A percentile compares a stretch with the other conserved stretches of the same genome.
phyloP scores from a whole-genome alignment of 805 yeast species.

The Myxozyma mucilagina region DNA sequence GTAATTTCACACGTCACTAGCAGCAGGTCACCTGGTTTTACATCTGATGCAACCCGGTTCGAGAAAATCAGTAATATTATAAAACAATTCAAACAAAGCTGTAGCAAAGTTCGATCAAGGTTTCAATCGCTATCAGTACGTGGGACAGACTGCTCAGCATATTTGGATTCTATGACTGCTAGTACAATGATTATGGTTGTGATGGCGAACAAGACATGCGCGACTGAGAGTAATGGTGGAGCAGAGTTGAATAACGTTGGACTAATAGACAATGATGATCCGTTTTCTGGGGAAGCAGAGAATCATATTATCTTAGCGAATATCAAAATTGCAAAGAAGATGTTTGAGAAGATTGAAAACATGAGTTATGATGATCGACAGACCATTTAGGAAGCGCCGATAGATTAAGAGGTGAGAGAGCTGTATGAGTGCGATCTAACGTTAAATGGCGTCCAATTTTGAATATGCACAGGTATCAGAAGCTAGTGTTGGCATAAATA shows the following conservation, averaged over 20 bases:
- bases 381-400: neutral
- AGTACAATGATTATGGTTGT: conserved; percentile 50
- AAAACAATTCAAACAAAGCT: conserved; percentile 91
- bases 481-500: neutral
- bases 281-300: conserved; percentile 35
- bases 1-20: conserved; percentile 58
- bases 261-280: conserved; percentile 27
- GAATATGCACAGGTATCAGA: too few relatives aligned
- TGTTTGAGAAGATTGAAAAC: conserved; percentile 45
- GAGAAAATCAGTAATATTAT: conserved; percentile 92
- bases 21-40: conserved; percentile 13
- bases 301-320: conserved; percentile 42
- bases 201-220: conserved; percentile 38
- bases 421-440: too few relatives aligned
- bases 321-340: conserved; percentile 42
- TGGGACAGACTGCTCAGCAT: conserved; percentile 47
- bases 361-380: conserved; percentile 12
- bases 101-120: conserved; percentile 80
- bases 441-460: too few relatives aligned
- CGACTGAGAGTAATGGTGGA: conserved; percentile 2
- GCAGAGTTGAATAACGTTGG: conserved; percentile 16
- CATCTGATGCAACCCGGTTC: conserved; percentile 84
- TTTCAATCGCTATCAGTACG: conserved; percentile 74
- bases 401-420: too few relatives aligned
- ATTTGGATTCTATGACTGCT: conserved; percentile 46